Evolutionary conservation across 2,329 filamentous ascomycete genomes (phyloP).

Genomic region (Coniochaeta sp.): DNA sequence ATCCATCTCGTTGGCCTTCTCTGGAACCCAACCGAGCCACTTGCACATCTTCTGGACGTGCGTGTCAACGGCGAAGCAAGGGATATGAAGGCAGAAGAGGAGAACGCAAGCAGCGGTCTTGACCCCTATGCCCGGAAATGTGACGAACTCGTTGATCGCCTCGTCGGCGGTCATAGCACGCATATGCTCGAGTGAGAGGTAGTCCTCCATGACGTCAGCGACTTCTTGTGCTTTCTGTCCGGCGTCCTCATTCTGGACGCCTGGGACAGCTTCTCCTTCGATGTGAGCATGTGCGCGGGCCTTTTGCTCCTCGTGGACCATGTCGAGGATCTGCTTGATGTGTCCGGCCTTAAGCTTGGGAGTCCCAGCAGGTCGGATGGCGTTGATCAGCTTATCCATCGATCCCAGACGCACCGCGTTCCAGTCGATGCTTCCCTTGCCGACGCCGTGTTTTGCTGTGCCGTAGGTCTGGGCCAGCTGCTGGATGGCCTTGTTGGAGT

Average conservation of each 20-base stretch:
- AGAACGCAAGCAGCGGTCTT: conserved; percentile 51
- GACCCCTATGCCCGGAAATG: conserved; percentile 46
- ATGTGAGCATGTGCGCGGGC: conserved; percentile 34
- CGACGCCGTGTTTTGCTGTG: conserved; percentile 52
- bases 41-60: conserved; percentile 46
- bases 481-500: conserved; percentile 57
- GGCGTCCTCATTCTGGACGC: conserved; percentile 28
- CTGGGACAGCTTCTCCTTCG: conserved; percentile 35
- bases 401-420: conserved; percentile 57
- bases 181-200: conserved; percentile 51
- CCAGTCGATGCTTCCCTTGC: conserved; percentile 70
- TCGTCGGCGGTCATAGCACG: conserved; percentile 35
- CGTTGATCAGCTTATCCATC: conserved; percentile 54
- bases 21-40: conserved; percentile 51
- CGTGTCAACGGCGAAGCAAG: conserved; percentile 52
- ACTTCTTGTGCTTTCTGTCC: conserved; percentile 51
- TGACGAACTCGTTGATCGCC: conserved; percentile 42
- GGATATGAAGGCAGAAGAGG: conserved; percentile 46
- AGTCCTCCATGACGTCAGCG: conserved; percentile 44
- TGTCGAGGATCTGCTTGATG: conserved; percentile 68
- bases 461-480: conserved; percentile 61
- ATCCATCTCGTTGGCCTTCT: conserved; percentile 34
- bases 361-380: conserved; percentile 65
- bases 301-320: conserved; percentile 63
- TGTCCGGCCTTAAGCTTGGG: conserved; percentile 64